Percentiles rank a stretch among this genome's conserved stretches.
phyloP scores from a whole-genome alignment of 1,284 basidiomycete genomes.

The Pseudozyma hubeiensis region DNA sequence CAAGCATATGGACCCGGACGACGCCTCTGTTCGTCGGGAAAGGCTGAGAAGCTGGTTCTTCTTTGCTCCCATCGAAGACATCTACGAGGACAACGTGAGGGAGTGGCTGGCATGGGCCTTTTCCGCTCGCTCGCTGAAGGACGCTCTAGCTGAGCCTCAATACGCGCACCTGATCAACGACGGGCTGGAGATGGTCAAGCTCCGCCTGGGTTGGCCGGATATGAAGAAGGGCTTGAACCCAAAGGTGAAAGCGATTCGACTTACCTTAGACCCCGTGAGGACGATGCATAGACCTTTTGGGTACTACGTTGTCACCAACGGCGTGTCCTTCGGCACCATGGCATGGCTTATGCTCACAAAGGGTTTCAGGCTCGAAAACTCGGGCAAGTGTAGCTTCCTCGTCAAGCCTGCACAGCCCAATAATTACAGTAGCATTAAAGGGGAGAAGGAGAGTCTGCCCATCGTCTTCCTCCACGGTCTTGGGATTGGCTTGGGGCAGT shows the following conservation, averaged over 20 bases:
- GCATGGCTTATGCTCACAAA: neutral
- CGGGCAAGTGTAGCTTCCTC: constrained; percentile 33
- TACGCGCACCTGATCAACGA: constrained; percentile 2
- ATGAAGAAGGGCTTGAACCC: constrained; percentile 3
- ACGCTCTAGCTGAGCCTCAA: neutral
- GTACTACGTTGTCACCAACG: constrained; percentile 3
- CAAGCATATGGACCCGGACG: neutral
- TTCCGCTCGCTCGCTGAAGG: neutral
- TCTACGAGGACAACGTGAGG: constrained; percentile 1
- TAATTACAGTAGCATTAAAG: neutral
- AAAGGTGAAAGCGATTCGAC: neutral
- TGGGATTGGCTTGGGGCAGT: constrained; percentile 49
- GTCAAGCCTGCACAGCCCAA: constrained; percentile 6
- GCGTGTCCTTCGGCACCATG: neutral
- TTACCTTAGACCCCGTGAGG: neutral
- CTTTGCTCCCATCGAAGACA: constrained; percentile 1
- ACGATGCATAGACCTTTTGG: neutral
- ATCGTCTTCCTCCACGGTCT: constrained; percentile 50
- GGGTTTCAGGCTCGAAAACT: constrained; percentile 17
- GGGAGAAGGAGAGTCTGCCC: constrained; percentile 9
- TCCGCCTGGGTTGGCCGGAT: constrained; percentile 3
- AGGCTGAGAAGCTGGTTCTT: neutral
- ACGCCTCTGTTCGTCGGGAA: neutral
- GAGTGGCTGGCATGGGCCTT: constrained; percentile 5
- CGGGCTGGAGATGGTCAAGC: constrained; percentile 4